Conservation (phyloP, 768 basidiomycete genomes). For the Collybiopsis luxurians region DNA sequence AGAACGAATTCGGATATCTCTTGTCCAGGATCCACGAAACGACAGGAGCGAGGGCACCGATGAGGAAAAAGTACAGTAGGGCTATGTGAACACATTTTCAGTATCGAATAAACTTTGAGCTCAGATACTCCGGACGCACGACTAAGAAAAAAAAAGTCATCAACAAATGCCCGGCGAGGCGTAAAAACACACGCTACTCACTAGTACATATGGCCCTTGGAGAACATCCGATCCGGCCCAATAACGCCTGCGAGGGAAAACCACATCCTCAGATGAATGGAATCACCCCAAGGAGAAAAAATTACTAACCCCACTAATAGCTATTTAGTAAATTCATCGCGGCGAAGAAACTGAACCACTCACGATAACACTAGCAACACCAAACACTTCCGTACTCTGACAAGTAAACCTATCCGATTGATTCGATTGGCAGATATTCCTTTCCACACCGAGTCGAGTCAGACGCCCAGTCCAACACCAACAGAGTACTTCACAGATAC, state of each 20-base stretch:
- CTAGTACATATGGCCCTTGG: slow-evolving; percentile 57
- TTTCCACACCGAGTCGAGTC: slow-evolving; percentile 15
- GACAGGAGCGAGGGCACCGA: slow-evolving; percentile 66
- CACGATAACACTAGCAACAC: slow-evolving; percentile 58
- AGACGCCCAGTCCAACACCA: background rate
- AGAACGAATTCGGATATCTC: slow-evolving; percentile 57
- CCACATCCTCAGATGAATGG: slow-evolving; percentile 44
- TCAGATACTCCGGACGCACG: background rate
- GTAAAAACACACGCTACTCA: slow-evolving; percentile 24
- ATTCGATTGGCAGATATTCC: slow-evolving; percentile 42
- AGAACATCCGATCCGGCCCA: slow-evolving; percentile 60
- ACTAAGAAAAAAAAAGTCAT: slow-evolving; percentile 15
- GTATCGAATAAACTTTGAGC: slow-evolving; percentile 23
- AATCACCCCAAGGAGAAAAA: slow-evolving; percentile 48
- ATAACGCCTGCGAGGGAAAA: slow-evolving; percentile 47
- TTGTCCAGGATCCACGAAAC: slow-evolving; percentile 60
- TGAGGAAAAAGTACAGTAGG: slow-evolving; percentile 68
- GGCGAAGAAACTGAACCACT: slow-evolving; percentile 18
- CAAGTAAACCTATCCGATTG: slow-evolving; percentile 57
- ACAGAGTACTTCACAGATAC: slow-evolving; percentile 12
- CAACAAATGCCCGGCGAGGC: background rate
- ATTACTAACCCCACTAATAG: slow-evolving; percentile 11
- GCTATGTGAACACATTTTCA: slow-evolving; percentile 31
- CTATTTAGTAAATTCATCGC: background rate
- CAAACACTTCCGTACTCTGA: slow-evolving; percentile 48